phyloP scores from a whole-genome alignment of 1,284 basidiomycete genomes.

The Afroboletus lepidellus region DNA sequence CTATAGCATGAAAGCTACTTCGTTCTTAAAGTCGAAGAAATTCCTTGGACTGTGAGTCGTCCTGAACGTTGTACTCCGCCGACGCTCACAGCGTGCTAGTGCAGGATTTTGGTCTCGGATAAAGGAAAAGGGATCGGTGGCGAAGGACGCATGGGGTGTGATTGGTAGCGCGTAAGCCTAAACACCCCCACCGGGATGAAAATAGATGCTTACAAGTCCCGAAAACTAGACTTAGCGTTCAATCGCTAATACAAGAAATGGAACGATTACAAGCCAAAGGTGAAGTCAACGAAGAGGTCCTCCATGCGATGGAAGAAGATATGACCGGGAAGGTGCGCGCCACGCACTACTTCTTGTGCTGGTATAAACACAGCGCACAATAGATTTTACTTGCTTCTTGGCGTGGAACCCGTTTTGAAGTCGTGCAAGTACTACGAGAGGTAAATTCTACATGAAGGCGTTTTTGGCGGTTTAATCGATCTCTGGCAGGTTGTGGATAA shows the following conservation, averaged over 20 bases:
- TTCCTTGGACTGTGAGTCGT: conserved; percentile 80
- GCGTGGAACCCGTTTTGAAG: conserved; percentile 92
- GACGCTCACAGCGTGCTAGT: conserved; percentile 41
- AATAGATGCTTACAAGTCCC: neutral
- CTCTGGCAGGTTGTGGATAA: conserved; percentile 66
- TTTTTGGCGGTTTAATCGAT: neutral
- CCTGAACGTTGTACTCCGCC: conserved; percentile 10
- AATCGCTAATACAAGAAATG: conserved; percentile 75
- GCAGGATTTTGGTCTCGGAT: conserved; percentile 92
- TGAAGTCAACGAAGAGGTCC: conserved; percentile 79
- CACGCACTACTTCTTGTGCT: neutral
- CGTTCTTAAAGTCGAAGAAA: conserved; percentile 89
- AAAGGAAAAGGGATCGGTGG: conserved; percentile 92
- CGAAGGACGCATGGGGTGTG: conserved; percentile 93
- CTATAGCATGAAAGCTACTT: conserved; percentile 91
- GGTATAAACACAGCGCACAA: neutral
- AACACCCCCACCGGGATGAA: neutral
- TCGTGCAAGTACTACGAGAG: conserved; percentile 79
- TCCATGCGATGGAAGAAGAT: conserved; percentile 88
- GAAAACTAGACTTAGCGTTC: conserved; percentile 28
- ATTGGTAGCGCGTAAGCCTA: conserved; percentile 84
- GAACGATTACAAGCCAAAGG: conserved; percentile 88
- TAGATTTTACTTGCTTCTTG: conserved; percentile 92
- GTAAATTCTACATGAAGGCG: conserved; percentile 34
- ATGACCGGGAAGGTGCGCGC: conserved; percentile 80